Evolutionary conservation across 2,329 filamentous ascomycete genomes (phyloP).

Genomic region (Leptographium flavum): DNA sequence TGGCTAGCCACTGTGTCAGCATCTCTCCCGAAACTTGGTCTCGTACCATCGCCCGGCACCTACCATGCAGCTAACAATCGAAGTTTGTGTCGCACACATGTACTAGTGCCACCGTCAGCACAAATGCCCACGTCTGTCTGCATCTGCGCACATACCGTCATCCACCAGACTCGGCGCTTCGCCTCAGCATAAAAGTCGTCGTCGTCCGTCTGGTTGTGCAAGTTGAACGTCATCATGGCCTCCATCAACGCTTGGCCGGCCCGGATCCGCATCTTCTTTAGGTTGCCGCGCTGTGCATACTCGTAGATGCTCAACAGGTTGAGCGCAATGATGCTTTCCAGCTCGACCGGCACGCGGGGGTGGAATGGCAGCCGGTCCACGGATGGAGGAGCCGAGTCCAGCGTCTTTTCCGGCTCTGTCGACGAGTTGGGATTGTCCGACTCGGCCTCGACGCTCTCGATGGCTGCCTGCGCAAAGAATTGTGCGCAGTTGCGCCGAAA

Average conservation of each 20-base stretch:
- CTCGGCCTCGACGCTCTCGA: slow-evolving; percentile 34
- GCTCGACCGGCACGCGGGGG: slow-evolving; percentile 25
- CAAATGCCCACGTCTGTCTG: not conserved
- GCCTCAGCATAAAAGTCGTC: slow-evolving; percentile 29
- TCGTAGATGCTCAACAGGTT: slow-evolving; percentile 35
- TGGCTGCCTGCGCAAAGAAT: slow-evolving; percentile 29
- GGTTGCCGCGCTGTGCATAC: slow-evolving; percentile 36
- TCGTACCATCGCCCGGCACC: slow-evolving; percentile 4
- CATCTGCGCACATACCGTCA: slow-evolving; percentile 24
- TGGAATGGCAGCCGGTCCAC: slow-evolving; percentile 26
- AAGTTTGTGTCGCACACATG: slow-evolving; percentile 32
- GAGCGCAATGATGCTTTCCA: slow-evolving; percentile 33
- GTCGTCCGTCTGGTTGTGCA: slow-evolving; percentile 25
- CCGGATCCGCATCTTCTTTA: slow-evolving; percentile 35
- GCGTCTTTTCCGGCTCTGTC: slow-evolving; percentile 27
- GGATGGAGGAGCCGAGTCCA: slow-evolving; percentile 17
- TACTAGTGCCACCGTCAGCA: slow-evolving; percentile 26
- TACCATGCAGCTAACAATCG: slow-evolving; percentile 35
- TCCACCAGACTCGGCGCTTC: slow-evolving; percentile 35
- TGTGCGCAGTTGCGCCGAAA: slow-evolving; percentile 33
- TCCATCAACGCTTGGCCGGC: slow-evolving; percentile 31
- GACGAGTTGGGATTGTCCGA: slow-evolving; percentile 31
- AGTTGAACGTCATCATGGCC: slow-evolving; percentile 30
- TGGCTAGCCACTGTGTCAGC: not conserved
- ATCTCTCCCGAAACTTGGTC: not conserved